A percentile compares a stretch with the other conserved stretches of the same genome.
These are phyloP conservation scores for Crithidia brevicula DNA, from an alignment of 208 protist genomes.

Conservation along the genomic window DNA sequence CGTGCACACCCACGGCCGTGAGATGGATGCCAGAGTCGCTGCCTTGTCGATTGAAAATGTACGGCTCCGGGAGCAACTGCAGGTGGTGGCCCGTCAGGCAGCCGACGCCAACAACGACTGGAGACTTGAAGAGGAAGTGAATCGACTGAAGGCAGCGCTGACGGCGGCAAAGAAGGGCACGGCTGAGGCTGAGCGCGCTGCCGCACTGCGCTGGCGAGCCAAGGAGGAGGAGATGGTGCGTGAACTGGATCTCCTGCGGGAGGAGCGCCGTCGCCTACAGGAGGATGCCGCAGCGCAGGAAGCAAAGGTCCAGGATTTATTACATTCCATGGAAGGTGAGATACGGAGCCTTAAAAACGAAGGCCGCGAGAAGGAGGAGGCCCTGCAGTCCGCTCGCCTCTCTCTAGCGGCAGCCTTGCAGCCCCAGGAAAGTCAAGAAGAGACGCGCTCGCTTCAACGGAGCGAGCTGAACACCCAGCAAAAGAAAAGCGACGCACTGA, in stretches of 20 bases:
- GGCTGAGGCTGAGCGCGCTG: slow-evolving; percentile 23
- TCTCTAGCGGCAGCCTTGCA: neutral
- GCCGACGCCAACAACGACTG: slow-evolving; percentile 15
- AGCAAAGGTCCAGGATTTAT: slow-evolving; percentile 36
- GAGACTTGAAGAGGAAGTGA: slow-evolving; percentile 69
- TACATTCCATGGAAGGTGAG: slow-evolving; percentile 45
- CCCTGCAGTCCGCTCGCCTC: slow-evolving; percentile 17
- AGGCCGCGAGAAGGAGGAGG: slow-evolving; percentile 22
- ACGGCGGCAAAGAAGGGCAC: slow-evolving; percentile 18
- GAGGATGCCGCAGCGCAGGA: slow-evolving; percentile 34
- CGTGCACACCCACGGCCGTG: slow-evolving; percentile 1
- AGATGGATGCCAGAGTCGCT: slow-evolving; percentile 38
- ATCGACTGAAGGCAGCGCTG: slow-evolving; percentile 45
- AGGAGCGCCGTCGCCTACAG: slow-evolving; percentile 42
- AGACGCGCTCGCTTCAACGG: neutral
- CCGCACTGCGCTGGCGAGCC: slow-evolving; percentile 38
- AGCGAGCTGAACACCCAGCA: too few relatives aligned
- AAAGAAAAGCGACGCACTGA: too few relatives aligned
- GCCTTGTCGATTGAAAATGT: slow-evolving; percentile 55
- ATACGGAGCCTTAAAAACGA: slow-evolving; percentile 25
- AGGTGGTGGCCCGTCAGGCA: slow-evolving; percentile 40
- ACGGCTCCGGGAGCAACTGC: slow-evolving; percentile 44
- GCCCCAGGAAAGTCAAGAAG: neutral
- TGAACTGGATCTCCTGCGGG: slow-evolving; percentile 64
- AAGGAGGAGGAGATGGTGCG: slow-evolving; percentile 68